Base-by-base conservation (phyloP, 306 rosid species). In the Inga oerstediana region DNA sequence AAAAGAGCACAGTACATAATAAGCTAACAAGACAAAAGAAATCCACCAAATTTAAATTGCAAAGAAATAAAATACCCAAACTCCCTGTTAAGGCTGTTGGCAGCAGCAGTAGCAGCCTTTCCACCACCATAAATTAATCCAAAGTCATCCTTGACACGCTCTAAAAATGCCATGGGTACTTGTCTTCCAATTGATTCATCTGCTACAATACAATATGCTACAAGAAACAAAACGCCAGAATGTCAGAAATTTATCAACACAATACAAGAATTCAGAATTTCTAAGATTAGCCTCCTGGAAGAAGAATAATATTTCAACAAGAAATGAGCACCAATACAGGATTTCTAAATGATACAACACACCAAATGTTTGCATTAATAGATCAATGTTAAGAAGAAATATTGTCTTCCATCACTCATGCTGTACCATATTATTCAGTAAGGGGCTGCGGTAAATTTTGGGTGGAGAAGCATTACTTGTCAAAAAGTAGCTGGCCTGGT, bases 141-240 rank as follows among this genome's bases (percentile, higher is more conserved):
- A 77, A 96, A 96, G 70, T 96, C 98, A 87, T 96, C 99, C 91
- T 90, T 94, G 76, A 91, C 78, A 39, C 98, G 98, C 90, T 96
- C 99, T 80, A 96, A 90, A 84, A 96, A 96, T 52, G 98, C 97
- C 68, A 96, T 88, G 17, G 99, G 98, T 54, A 96, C 88, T 83
- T 93, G 99, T 79, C 98, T 85, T 72, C 99, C 99, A 14, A 82
- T 85, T 2, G 97, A 86, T 84, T 96, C 99, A 86, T 88, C 93
- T n/a, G 99, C 98, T 79, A 96, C 99, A 78, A 90, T 90, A 85
- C 99, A 96, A 78, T 92, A 96, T 32, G 97, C 99, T 96, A 92
- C 93, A 90, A 82, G 7, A 84, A 54, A 44, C 78, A 72, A 67
- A 78, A 66, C 14, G 5, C 39, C 1, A 80, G 64, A 41, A 45